Evolutionary conservation across 768 basidiomycete species (phyloP).

Genomic region (Austroboletus festivus): DNA sequence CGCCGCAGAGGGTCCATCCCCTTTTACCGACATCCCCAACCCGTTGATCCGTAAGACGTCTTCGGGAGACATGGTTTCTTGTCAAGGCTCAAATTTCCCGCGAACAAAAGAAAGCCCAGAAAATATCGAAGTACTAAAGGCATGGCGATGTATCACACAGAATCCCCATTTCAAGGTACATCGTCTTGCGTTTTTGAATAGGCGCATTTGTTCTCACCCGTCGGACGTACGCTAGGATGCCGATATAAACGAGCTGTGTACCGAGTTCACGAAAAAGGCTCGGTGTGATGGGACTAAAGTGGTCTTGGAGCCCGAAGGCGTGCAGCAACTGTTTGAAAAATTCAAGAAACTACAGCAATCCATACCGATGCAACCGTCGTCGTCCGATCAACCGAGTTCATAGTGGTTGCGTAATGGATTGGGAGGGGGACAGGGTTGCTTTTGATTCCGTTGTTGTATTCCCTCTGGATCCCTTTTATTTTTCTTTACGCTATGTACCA

Average conservation of each 20-base stretch:
- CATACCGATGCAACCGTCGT: slow-evolving; percentile 6
- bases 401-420: slow-evolving; percentile 17
- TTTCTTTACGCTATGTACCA: too few relatives aligned
- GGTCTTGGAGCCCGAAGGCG: slow-evolving; percentile 56
- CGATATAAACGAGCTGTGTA: slow-evolving; percentile 76
- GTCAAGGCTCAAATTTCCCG: slow-evolving; percentile 66
- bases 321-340: slow-evolving; percentile 42
- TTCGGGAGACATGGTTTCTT: slow-evolving; percentile 56
- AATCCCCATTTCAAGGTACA: slow-evolving; percentile 75
- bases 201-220: neutral
- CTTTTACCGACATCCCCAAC: slow-evolving; percentile 40
- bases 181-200: neutral
- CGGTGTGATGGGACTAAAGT: slow-evolving; percentile 83
- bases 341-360: slow-evolving; percentile 30
- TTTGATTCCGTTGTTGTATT: too few relatives aligned
- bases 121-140: slow-evolving; percentile 74
- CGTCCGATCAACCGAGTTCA: slow-evolving; percentile 12
- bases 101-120: slow-evolving; percentile 64
- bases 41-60: slow-evolving; percentile 40
- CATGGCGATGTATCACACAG: slow-evolving; percentile 74
- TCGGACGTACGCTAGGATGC: slow-evolving; percentile 49
- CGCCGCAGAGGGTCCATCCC: slow-evolving; percentile 52
- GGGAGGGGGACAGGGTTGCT: too few relatives aligned
- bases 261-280: slow-evolving; percentile 79
- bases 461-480: too few relatives aligned